Conservation (phyloP, 2,329 filamentous ascomycete genomes). For the Mariannaea sp. region DNA sequence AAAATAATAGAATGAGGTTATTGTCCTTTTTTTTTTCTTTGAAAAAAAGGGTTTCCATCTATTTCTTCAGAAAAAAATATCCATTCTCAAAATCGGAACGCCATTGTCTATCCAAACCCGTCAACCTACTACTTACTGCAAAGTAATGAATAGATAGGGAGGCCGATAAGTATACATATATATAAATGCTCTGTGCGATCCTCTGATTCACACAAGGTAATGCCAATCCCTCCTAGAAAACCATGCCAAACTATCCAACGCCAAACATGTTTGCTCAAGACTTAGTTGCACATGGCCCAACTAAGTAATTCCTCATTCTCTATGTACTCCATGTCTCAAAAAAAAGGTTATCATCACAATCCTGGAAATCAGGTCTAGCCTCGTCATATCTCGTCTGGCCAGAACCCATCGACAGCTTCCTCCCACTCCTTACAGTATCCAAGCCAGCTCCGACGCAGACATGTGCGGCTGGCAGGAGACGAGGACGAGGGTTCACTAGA, state of each 20-base stretch:
- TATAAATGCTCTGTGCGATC: neutral
- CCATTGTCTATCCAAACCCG: conserved; percentile 8
- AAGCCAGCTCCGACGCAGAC: conserved; percentile 47
- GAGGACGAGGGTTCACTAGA: conserved; percentile 35
- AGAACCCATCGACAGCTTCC: conserved; percentile 30
- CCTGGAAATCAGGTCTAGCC: neutral
- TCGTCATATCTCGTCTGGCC: conserved; percentile 42
- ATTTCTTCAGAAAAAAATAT: neutral
- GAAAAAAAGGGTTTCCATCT: too few relatives aligned
- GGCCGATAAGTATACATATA: conserved; percentile 5
- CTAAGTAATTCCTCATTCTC: too few relatives aligned
- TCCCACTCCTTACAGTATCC: conserved; percentile 49
- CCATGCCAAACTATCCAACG: conserved; percentile 7
- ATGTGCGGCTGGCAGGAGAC: conserved; percentile 38
- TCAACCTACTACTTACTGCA: neutral
- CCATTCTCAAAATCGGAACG: conserved; percentile 11
- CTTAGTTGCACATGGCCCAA: too few relatives aligned
- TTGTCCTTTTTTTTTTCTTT: too few relatives aligned
- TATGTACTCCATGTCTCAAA: too few relatives aligned
- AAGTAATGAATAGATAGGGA: conserved; percentile 7
- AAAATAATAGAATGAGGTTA: too few relatives aligned
- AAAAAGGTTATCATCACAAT: too few relatives aligned
- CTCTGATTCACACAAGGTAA: neutral
- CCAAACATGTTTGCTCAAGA: conserved; percentile 2
- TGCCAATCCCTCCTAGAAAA: neutral